Conservation (phyloP, 805 yeast species). For the Yamadazyma sp. region DNA sequence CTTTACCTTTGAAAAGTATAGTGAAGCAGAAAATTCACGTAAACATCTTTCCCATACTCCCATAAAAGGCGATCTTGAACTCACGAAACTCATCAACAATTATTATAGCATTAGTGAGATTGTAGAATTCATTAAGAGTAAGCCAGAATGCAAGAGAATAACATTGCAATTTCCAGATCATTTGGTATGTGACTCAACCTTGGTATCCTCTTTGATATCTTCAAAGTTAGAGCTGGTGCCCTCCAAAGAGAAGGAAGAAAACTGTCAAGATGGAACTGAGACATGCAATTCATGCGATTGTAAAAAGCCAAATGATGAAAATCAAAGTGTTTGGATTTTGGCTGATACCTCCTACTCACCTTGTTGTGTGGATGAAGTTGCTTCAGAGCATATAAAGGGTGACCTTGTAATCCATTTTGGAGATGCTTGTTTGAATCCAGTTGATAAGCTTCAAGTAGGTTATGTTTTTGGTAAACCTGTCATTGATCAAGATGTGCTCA, state of each 20-base stretch:
- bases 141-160: constrained; percentile 42
- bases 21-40: constrained; percentile 19
- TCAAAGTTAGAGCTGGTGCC: constrained; percentile 21
- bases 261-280: constrained; percentile 5
- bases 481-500: constrained; percentile 41
- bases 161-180: constrained; percentile 91
- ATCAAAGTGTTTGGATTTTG: constrained; percentile 54
- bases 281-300: constrained; percentile 4
- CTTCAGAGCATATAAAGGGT: constrained; percentile 87
- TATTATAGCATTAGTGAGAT: constrained; percentile 58
- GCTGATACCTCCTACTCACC: constrained; percentile 96
- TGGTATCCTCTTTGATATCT: constrained; percentile 57
- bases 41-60: constrained; percentile 21
- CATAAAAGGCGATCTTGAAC: constrained; percentile 20
- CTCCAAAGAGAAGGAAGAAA: neutral
- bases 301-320: constrained; percentile 4
- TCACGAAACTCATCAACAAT: constrained; percentile 33
- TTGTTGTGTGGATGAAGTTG: constrained; percentile 96
- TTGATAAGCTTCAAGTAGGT: constrained; percentile 67
- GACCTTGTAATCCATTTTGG: constrained; percentile 92
- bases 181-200: constrained; percentile 73
- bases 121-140: constrained; percentile 32
- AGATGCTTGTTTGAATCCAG: constrained; percentile 85
- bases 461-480: constrained; percentile 76
- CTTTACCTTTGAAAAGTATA: constrained; percentile 28